Conservation (phyloP, 306 rosid genomes). For the Trifolium dubium region DNA sequence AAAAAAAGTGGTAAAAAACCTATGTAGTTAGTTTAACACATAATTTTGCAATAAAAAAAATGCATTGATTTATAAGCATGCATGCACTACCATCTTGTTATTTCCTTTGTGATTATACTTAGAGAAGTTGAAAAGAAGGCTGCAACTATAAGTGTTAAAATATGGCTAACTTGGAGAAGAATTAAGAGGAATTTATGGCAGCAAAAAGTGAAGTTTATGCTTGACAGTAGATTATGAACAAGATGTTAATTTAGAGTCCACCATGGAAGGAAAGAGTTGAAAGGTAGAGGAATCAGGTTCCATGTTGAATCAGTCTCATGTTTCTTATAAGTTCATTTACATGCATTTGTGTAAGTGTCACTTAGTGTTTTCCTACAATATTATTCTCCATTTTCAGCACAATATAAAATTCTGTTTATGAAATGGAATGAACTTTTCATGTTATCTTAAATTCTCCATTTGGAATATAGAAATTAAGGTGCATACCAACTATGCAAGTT, state of each 20-base stretch:
- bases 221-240: conserved; percentile 24
- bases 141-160: conserved; percentile 15
- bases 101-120: conserved; percentile 11
- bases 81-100: conserved; percentile 43
- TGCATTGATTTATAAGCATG: not conserved
- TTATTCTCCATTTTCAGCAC: conserved; percentile 43
- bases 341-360: conserved; percentile 14
- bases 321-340: not conserved
- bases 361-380: conserved; percentile 11
- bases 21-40: not conserved
- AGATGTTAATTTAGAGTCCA: conserved; percentile 47
- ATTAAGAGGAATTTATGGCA: conserved; percentile 33
- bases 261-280: conserved; percentile 35
- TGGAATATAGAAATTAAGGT: conserved; percentile 24
- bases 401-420: conserved; percentile 35
- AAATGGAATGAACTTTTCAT: conserved; percentile 23
- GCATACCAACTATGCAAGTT: conserved; percentile 30
- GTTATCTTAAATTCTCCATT: conserved; percentile 25
- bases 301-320: conserved; percentile 5
- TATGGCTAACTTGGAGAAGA: conserved; percentile 26
- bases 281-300: conserved; percentile 49
- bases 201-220: conserved; percentile 33
- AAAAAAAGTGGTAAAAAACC: not conserved
- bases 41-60: conserved; percentile 16
- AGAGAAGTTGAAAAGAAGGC: conserved; percentile 18